Evolutionary conservation across 2,329 filamentous ascomycete genomes (phyloP).

Genomic region (Coniochaeta sp.): DNA sequence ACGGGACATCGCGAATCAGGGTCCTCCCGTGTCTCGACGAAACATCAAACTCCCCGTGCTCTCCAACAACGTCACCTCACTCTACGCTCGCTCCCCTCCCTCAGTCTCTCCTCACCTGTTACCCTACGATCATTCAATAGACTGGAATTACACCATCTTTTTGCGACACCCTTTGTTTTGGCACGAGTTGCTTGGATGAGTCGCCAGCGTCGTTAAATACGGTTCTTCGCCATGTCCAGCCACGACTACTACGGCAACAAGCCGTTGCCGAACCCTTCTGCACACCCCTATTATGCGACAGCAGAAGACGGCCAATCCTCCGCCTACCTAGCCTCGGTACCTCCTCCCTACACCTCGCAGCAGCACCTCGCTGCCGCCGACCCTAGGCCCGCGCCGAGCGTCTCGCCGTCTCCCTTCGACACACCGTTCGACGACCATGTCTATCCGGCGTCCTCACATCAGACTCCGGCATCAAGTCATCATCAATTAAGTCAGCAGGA

Average conservation of each 20-base stretch:
- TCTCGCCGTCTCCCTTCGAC: conserved; percentile 42
- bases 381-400: conserved; percentile 10
- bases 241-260: conserved; percentile 54
- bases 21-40: background rate
- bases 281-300: conserved; percentile 23
- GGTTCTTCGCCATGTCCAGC: conserved; percentile 41
- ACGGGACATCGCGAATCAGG: background rate
- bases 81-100: background rate
- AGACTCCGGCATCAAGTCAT: conserved; percentile 24
- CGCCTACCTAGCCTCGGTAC: background rate
- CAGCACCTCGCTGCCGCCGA: conserved; percentile 22
- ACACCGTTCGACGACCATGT: conserved; percentile 61
- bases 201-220: background rate
- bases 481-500: conserved; percentile 42
- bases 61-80: background rate
- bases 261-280: conserved; percentile 33
- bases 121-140: background rate
- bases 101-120: background rate
- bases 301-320: conserved; percentile 8
- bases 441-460: conserved; percentile 46
- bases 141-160: background rate
- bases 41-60: too few relatives aligned
- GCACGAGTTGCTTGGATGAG: background rate
- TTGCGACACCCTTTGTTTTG: background rate
- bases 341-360: conserved; percentile 22